phyloP scores from a whole-genome alignment of 495 filamentous ascomycete species.

The Trichocladium antarcticum region DNA sequence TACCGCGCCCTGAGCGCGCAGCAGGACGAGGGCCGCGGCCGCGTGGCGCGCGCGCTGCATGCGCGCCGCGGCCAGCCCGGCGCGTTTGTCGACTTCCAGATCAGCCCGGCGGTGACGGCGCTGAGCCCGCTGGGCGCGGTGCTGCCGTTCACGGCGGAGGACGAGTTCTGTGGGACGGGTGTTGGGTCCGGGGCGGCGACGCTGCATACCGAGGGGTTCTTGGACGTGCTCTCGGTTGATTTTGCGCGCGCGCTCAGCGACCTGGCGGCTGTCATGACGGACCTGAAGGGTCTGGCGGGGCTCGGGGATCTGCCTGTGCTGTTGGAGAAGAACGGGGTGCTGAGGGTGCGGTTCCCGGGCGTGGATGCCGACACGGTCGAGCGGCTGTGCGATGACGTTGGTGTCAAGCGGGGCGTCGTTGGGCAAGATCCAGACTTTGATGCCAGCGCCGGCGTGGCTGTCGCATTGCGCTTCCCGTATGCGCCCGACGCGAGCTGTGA shows the following conservation, averaged over 20 bases:
- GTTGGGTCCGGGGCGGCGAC: constrained; percentile 31
- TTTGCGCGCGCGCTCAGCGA: constrained; percentile 82
- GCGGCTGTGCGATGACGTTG: constrained; percentile 74
- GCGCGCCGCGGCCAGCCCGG: constrained; percentile 52
- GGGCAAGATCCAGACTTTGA: constrained; percentile 68
- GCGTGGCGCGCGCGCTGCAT: constrained; percentile 35
- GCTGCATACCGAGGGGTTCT: constrained; percentile 66
- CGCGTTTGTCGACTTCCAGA: constrained; percentile 70
- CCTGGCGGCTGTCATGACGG: constrained; percentile 63
- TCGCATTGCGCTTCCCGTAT: constrained; percentile 78
- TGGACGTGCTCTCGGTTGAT: constrained; percentile 75
- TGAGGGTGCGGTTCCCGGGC: constrained; percentile 81
- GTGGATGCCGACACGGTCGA: constrained; percentile 81
- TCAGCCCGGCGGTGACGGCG: constrained; percentile 79
- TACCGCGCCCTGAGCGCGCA: constrained; percentile 59
- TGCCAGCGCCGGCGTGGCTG: constrained; percentile 45
- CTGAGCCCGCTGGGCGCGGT: constrained; percentile 50
- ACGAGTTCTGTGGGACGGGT: constrained; percentile 15
- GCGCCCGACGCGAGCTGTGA: constrained; percentile 46
- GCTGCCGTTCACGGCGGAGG: constrained; percentile 15
- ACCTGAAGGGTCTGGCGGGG: constrained; percentile 61
- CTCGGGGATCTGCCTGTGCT: constrained; percentile 76
- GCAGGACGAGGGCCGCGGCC: constrained; percentile 56
- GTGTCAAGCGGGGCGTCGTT: constrained; percentile 63
- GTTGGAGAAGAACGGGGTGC: constrained; percentile 45